Evolutionary conservation across 345 rosid species (phyloP).

Genomic region (rapeseed (Brassica napus)): Da-Ae NC_063452.1:24100001-24100500

Average conservation of each 20-base stretch:
- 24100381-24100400: too few relatives aligned
- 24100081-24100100: conserved; percentile 54
- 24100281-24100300: not conserved
- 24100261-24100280: not conserved
- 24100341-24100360: not conserved
- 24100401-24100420: too few relatives aligned
- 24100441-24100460: too few relatives aligned
- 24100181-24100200: conserved; percentile 22
- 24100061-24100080: conserved; percentile 58
- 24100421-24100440: too few relatives aligned
- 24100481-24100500: too few relatives aligned
- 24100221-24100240: not conserved
- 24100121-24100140: conserved; percentile 53
- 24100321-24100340: not conserved
- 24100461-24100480: too few relatives aligned
- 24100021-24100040: conserved; percentile 54
- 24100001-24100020: conserved; percentile 43
- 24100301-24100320: not conserved
- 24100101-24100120: conserved; percentile 57
- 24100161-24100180: conserved; percentile 43
- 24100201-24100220: conserved; percentile 14
- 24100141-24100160: conserved; percentile 57
- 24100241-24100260: conserved; percentile 28
- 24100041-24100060: conserved; percentile 53
- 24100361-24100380: too few relatives aligned